phyloP scores from a whole-genome alignment of 306 rosid genomes.

The Prunus mongolica region DNA sequence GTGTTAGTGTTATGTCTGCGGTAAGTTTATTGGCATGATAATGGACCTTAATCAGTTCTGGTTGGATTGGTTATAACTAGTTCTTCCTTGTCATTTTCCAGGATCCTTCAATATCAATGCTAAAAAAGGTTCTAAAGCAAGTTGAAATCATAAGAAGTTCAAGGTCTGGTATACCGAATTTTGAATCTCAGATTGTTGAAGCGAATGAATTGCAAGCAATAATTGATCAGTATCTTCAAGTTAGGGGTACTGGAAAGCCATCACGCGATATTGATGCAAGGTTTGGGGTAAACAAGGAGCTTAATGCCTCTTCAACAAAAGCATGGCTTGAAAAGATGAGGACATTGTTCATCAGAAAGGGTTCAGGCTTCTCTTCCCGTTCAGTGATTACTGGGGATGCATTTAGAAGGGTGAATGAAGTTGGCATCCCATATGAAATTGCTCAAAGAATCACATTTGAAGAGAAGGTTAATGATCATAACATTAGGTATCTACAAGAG shows the following conservation, averaged over 20 bases:
- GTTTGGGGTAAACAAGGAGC: constrained; percentile 69
- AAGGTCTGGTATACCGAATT: constrained; percentile 81
- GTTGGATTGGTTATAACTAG: neutral
- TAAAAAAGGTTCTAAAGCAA: constrained; percentile 71
- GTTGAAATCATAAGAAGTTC: constrained; percentile 68
- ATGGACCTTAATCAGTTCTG: neutral
- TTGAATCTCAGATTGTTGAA: constrained; percentile 77
- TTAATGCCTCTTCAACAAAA: constrained; percentile 61
- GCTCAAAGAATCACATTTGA: constrained; percentile 83
- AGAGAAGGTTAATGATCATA: constrained; percentile 76
- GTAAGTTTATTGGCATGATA: constrained; percentile 45
- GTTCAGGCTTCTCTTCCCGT: constrained; percentile 97
- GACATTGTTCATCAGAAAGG: constrained; percentile 80
- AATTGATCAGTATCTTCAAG: constrained; percentile 73
- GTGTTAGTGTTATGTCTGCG: constrained; percentile 78
- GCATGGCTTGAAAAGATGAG: constrained; percentile 96
- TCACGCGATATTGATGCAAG: constrained; percentile 63
- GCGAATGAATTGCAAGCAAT: constrained; percentile 71
- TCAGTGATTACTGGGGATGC: constrained; percentile 95
- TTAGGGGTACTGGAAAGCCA: constrained; percentile 72
- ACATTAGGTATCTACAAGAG: constrained; percentile 62
- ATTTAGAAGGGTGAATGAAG: constrained; percentile 72
- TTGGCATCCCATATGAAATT: constrained; percentile 82
- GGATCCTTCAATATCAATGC: constrained; percentile 82
- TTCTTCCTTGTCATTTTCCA: constrained; percentile 27